Conservation (phyloP, 495 filamentous ascomycete species). For the Astrothelium subdiscretum region DNA sequence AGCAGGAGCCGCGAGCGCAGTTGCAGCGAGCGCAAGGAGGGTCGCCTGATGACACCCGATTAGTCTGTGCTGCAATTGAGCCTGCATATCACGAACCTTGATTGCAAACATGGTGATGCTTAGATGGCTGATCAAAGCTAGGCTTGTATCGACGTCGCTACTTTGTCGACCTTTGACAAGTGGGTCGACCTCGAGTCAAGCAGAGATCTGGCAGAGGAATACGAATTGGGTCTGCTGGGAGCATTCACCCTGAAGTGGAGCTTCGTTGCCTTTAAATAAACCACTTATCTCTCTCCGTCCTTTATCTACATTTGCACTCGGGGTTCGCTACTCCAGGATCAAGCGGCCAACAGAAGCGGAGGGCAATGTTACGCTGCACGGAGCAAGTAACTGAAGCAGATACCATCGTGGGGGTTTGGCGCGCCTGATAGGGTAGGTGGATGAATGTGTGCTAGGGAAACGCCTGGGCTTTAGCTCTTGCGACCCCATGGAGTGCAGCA, state of each 20-base stretch:
- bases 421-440: background rate
- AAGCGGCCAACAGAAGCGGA: too few species aligned
- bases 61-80: background rate
- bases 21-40: background rate
- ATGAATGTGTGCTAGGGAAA: background rate
- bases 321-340: too few species aligned
- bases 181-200: too few species aligned
- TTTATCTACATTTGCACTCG: too few species aligned
- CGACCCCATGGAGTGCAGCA: background rate
- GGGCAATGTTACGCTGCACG: background rate
- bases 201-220: too few species aligned
- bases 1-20: conserved; percentile 1
- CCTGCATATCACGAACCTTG: background rate
- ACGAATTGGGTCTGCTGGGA: background rate
- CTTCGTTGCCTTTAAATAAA: background rate
- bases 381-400: background rate
- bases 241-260: background rate
- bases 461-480: background rate
- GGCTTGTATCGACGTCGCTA: background rate
- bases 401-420: background rate
- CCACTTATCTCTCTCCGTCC: background rate
- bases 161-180: too few species aligned
- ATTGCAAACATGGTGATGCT: background rate
- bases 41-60: background rate
- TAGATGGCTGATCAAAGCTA: background rate